Percentiles rank a stretch among this genome's conserved stretches.
phyloP scores from a whole-genome alignment of 176 grass and related monocot species.

The bread wheat (Triticum aestivum) region DNA sequence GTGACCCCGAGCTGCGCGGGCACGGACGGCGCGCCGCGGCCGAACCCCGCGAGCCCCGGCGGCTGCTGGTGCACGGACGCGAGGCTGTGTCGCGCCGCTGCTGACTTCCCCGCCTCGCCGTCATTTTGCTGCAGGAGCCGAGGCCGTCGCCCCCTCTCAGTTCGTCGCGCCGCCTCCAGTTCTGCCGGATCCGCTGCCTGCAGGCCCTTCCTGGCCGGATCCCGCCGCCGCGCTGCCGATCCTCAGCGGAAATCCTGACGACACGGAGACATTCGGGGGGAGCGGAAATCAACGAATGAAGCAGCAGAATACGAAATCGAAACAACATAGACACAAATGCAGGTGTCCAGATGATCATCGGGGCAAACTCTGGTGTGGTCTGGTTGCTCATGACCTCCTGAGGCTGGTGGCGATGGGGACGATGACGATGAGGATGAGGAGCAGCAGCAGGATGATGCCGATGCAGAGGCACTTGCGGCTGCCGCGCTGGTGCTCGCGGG shows the following conservation, averaged over 20 bases:
- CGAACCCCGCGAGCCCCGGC: too few species aligned
- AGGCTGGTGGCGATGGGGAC: slow-evolving; percentile 77
- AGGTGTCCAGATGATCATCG: slow-evolving; percentile 28
- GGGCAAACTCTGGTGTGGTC: neutral
- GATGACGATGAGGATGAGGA: slow-evolving; percentile 67
- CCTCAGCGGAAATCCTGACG: slow-evolving; percentile 24
- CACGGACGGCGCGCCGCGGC: too few species aligned
- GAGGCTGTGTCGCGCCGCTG: too few species aligned
- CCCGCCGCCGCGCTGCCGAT: too few species aligned
- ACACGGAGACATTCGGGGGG: slow-evolving; percentile 9
- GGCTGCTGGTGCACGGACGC: too few species aligned
- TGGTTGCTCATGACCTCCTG: slow-evolving; percentile 41
- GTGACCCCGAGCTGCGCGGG: too few species aligned
- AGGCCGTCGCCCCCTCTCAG: too few species aligned
- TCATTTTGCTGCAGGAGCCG: too few species aligned
- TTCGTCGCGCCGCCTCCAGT: too few species aligned
- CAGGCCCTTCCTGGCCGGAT: too few species aligned
- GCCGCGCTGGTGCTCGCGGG: slow-evolving; percentile 70
- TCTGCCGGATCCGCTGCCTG: too few species aligned
- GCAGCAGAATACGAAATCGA: slow-evolving; percentile 30
- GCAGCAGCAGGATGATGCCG: slow-evolving; percentile 66
- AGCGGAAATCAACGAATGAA: slow-evolving; percentile 20
- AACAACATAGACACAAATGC: slow-evolving; percentile 47
- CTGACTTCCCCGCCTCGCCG: too few species aligned
- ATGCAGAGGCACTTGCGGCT: slow-evolving; percentile 93